Conservation (phyloP, 2,329 filamentous ascomycete genomes). For the Xylaria sp. region DNA sequence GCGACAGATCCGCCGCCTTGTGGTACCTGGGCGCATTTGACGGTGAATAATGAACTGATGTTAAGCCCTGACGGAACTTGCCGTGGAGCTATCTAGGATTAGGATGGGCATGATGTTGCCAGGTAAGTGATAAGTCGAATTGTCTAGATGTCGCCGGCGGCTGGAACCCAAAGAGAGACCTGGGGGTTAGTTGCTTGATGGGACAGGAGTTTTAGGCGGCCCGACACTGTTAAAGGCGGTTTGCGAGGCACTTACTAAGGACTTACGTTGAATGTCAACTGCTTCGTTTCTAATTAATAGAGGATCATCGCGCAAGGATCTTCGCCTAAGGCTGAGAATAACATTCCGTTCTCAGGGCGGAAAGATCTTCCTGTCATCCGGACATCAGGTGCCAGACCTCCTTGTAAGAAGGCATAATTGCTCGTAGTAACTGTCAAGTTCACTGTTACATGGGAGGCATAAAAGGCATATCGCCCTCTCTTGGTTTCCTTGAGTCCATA, state of each 20-base stretch:
- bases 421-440: constrained; percentile 4
- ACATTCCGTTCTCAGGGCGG: constrained; percentile 49
- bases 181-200: neutral
- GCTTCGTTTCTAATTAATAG: constrained; percentile 45
- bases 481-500: constrained; percentile 33
- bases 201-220: constrained; percentile 19
- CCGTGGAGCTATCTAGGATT: neutral
- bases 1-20: constrained; percentile 17
- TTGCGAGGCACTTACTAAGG: constrained; percentile 11
- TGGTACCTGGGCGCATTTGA: constrained; percentile 2
- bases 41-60: constrained; percentile 4
- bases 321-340: constrained; percentile 44
- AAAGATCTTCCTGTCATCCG: constrained; percentile 49
- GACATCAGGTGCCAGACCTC: constrained; percentile 37
- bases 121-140: constrained; percentile 20
- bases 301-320: constrained; percentile 36
- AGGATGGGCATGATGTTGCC: constrained; percentile 1
- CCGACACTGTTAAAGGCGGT: constrained; percentile 11
- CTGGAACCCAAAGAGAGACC: constrained; percentile 3
- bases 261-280: constrained; percentile 16
- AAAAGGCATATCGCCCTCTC: constrained; percentile 43
- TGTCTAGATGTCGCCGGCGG: neutral
- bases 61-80: constrained; percentile 2
- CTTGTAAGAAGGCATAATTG: neutral
- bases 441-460: constrained; percentile 36